A percentile compares a stretch with the other conserved stretches of the same genome.
Evolutionary conservation across 495 filamentous ascomycete genomes (phyloP).

Genomic region (Trichocladium antarcticum): DNA sequence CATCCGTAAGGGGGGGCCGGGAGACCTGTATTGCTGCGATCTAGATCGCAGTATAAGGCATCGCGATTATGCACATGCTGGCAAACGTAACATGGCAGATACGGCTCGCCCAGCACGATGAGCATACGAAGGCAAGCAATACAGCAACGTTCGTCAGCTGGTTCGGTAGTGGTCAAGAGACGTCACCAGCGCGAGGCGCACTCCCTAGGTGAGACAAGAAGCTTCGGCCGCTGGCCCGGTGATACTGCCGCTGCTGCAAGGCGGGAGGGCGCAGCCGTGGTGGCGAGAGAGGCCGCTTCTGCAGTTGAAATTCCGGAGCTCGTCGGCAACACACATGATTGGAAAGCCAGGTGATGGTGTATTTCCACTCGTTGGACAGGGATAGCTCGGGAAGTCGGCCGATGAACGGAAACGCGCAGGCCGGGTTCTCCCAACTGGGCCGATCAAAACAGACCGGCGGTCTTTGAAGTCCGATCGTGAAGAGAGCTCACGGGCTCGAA

Average conservation of each 20-base stretch:
- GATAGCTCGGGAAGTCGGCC: not conserved
- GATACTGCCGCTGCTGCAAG: not conserved
- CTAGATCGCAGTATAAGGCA: not conserved
- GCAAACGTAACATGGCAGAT: slow-evolving; percentile 3
- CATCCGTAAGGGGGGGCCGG: not conserved
- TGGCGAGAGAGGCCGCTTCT: slow-evolving; percentile 1
- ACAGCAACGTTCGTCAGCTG: not conserved
- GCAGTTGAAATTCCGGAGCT: not conserved
- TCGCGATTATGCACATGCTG: not conserved
- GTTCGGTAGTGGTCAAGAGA: not conserved
- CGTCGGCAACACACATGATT: slow-evolving; percentile 3
- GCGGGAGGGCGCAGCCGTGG: slow-evolving; percentile 8
- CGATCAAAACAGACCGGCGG: too few relatives aligned
- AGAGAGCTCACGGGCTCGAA: too few relatives aligned
- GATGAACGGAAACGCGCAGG: not conserved
- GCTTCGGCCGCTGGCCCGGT: too few relatives aligned
- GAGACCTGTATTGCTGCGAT: not conserved
- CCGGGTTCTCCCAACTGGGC: not conserved
- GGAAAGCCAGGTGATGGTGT: not conserved
- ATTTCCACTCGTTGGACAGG: not conserved
- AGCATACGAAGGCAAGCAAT: not conserved
- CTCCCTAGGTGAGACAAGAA: too few relatives aligned
- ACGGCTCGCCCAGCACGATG: not conserved
- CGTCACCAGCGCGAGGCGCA: not conserved
- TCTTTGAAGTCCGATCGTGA: not conserved